Evolutionary conservation across 805 yeast genomes (phyloP).

Genomic region (Candida multigemmis): DNA sequence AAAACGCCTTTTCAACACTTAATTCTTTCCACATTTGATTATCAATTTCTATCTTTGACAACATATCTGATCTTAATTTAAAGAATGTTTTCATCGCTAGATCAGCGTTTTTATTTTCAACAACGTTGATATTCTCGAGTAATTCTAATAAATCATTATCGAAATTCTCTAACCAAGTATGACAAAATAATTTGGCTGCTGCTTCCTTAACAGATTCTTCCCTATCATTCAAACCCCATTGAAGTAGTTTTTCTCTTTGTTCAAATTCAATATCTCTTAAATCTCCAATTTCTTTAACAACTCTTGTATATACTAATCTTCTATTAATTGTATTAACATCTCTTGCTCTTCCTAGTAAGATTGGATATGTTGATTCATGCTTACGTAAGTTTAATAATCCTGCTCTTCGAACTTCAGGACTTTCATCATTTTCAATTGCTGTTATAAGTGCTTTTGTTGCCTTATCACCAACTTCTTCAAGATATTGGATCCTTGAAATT

Average conservation of each 20-base stretch:
- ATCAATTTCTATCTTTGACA: constrained; percentile 51
- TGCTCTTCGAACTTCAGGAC: constrained; percentile 84
- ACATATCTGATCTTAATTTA: constrained; percentile 51
- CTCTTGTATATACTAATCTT: constrained; percentile 59
- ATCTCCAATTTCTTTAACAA: constrained; percentile 60
- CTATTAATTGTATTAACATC: constrained; percentile 70
- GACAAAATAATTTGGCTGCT: constrained; percentile 59
- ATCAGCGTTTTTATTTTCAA: constrained; percentile 60
- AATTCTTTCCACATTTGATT: constrained; percentile 60
- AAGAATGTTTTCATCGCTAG: constrained; percentile 58
- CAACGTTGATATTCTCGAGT: constrained; percentile 61
- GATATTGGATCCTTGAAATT: constrained; percentile 63
- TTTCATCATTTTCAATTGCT: constrained; percentile 51
- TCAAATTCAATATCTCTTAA: constrained; percentile 41
- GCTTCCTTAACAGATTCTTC: constrained; percentile 67
- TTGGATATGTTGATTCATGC: constrained; percentile 41
- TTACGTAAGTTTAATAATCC: constrained; percentile 66
- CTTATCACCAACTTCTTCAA: constrained; percentile 28
- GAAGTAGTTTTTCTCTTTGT: constrained; percentile 56
- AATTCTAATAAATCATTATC: constrained; percentile 66
- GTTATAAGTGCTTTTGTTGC: constrained; percentile 9
- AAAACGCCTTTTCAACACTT: constrained; percentile 66
- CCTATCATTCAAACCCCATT: constrained; percentile 85
- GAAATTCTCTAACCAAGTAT: constrained; percentile 62
- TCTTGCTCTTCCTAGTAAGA: constrained; percentile 70